Evolutionary conservation across 108 stramenopile genomes (phyloP).

Genomic region (Nitzschia inconspicua): DNA sequence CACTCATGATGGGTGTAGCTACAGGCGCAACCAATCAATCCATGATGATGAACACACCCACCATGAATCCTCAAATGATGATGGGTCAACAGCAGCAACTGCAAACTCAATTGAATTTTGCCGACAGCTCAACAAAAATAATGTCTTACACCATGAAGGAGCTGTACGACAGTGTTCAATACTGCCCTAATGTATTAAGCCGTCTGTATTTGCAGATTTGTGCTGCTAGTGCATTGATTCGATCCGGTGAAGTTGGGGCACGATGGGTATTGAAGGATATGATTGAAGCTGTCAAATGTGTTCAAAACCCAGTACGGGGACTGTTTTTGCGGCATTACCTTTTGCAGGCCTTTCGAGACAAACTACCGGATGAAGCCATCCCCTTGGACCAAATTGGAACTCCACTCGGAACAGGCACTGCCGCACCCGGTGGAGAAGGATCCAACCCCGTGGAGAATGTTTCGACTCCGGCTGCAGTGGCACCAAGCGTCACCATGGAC

Average conservation of each 20-base stretch:
- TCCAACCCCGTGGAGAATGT: not conserved
- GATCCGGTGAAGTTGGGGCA: slow-evolving; percentile 60
- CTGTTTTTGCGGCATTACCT: slow-evolving; percentile 98
- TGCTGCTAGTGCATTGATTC: slow-evolving; percentile 93
- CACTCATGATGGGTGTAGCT: not conserved
- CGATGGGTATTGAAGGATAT: slow-evolving; percentile 92
- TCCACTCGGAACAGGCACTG: not conserved
- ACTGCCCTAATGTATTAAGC: slow-evolving; percentile 91
- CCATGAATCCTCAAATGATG: not conserved
- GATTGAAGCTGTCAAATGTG: slow-evolving; percentile 94
- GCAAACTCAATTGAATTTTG: not conserved
- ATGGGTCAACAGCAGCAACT: slow-evolving; percentile 1
- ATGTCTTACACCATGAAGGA: slow-evolving; percentile 77
- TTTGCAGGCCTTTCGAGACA: slow-evolving; percentile 84
- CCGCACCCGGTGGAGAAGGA: slow-evolving; percentile 3
- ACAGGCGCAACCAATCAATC: not conserved
- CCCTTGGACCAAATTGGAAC: slow-evolving; percentile 8
- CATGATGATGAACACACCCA: not conserved
- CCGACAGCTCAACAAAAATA: slow-evolving; percentile 1
- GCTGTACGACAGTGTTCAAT: slow-evolving; percentile 92
- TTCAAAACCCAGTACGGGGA: slow-evolving; percentile 98
- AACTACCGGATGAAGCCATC: slow-evolving; percentile 85
- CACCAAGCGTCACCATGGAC: slow-evolving; percentile 3
- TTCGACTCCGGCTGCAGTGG: slow-evolving; percentile 9
- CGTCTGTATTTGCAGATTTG: slow-evolving; percentile 97